These are phyloP conservation scores for Apiospora phragmitis DNA, from an alignment of 2,329 filamentous ascomycete species.

Conservation along the genomic window DNA sequence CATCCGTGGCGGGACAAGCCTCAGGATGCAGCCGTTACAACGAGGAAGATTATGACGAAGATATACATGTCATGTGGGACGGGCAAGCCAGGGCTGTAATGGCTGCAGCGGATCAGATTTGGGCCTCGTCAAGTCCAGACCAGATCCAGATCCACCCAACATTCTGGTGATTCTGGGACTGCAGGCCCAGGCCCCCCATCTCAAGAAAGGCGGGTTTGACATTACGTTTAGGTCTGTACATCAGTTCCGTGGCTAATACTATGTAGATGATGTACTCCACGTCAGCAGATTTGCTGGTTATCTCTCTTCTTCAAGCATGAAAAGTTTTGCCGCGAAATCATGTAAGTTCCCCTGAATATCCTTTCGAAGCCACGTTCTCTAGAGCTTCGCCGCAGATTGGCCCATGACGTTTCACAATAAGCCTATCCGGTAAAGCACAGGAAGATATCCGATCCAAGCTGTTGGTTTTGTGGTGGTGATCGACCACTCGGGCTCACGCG, in stretches of 20 bases:
- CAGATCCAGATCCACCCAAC: neutral
- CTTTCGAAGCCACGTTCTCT: neutral
- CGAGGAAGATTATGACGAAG: slow-evolving; percentile 1
- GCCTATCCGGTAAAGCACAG: neutral
- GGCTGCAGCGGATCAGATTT: neutral
- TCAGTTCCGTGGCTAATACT: neutral
- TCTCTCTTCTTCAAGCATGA: neutral
- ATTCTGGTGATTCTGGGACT: neutral
- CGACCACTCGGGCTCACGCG: neutral
- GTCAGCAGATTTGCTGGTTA: neutral
- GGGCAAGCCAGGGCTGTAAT: neutral
- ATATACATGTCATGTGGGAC: neutral
- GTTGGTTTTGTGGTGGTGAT: neutral
- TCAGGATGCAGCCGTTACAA: neutral
- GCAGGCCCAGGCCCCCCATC: neutral
- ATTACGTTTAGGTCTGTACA: neutral
- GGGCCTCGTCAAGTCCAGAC: neutral
- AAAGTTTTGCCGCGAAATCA: neutral
- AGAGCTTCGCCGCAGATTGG: neutral
- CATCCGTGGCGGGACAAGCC: neutral
- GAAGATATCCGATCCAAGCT: neutral
- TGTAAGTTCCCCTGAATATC: too few species aligned
- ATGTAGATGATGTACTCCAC: neutral
- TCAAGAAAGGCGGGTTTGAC: neutral
- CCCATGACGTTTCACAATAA: neutral